Evolutionary conservation across 2,329 filamentous ascomycete genomes (phyloP), one percentile per base, ranked within the genome.

Genomic region (Diaporthe citri): DNA sequence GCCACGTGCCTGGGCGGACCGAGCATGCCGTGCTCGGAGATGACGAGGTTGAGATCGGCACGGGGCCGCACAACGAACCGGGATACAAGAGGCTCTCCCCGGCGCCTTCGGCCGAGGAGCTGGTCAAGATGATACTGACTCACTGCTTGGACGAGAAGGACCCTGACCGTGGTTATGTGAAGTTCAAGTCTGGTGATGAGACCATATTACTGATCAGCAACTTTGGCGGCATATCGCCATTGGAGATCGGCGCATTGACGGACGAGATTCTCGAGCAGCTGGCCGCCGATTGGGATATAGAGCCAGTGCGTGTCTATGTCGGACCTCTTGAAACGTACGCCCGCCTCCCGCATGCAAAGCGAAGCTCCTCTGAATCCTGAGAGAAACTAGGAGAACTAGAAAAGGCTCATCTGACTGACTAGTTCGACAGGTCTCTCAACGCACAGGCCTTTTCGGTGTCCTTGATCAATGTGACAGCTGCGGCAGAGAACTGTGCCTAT

Each of bases 381-480:
- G 25, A 7, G 6, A 9, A 39, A 39, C 36, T 13, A 13, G 36
- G 13, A n/a, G 10, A 22, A n/a, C 9, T 3, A 20, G 22, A 25
- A 12, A 20, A 17, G 5, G 2, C 13, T 25, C 22, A 28, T 7
- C 12, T 8, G 51, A 28, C 64, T 69, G 10, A 69, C 34, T 31
- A n/a, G 31, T 28, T 15, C 22, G 34, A 55, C n/a, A 69, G 64
- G 48, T 93, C 91, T 22, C 87, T 95, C 79, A 94, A 94, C 77
- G 93, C 92, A 0, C 88, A 92, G 0, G 93, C 92, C 0, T 94
- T 94, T 80, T 93, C 91, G 20, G 87, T 94, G 8, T 93, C 92
- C 4, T 78, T 94, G 66, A 84, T 93, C 79, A 93, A 92, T 80
- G 80, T 91, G 52, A 87, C 87, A 0, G 86, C 85, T 0, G 85